Base-by-base conservation (phyloP, 2,329 filamentous ascomycete species). In the Botrytis tulipae region DNA sequence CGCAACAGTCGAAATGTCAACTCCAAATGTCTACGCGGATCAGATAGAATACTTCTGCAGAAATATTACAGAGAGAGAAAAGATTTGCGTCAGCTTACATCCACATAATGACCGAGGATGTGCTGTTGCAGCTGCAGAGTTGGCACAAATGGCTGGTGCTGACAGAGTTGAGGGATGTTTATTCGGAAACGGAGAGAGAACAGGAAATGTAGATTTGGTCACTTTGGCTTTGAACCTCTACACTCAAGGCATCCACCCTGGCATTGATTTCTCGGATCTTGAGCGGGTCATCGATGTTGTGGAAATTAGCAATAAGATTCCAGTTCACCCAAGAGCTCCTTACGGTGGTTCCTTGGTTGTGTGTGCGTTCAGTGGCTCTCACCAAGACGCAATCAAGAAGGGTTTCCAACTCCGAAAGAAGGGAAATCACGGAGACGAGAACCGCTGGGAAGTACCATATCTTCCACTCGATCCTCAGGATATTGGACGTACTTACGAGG, bases 381-480 rank as follows among this genome's bases (percentile, higher is more conserved):
- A 98, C 82, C 95, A 98, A 83, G 95, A 98, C 81, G 95, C 95
- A 70, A 97, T 98, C 85, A 97, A 97, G 84, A 98, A 98, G 86
- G 92, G 92, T 0, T 94, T 96, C 85, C 88, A 93, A 81, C 80
- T 86, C 59, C 91, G 95, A 74, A 87, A 94, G 81, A 83, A 86
- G 62, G 83, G 87, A 0, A 87, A 86, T 71, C 57, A 61, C n/a
- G 61, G 57, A 65, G 68, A 71, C 12, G 72, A 60, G 29, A 70
- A 67, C n/a, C 85, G 84, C 59, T 98, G 95, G 95, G 85, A 93
- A 78, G 87, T 98, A 57, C 95, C 95, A 0, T 98, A 98, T 81
- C 91, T 98, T 67, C 95, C 95, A 20, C 88, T 98, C 79, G 95
- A 98, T 80, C 95, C 95, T 8, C 88, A 92, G 80, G 95, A 98